Evolutionary conservation across 306 rosid species (phyloP), one percentile per base, ranked within the genome.

Genomic region (Castanea mollissima): DNA sequence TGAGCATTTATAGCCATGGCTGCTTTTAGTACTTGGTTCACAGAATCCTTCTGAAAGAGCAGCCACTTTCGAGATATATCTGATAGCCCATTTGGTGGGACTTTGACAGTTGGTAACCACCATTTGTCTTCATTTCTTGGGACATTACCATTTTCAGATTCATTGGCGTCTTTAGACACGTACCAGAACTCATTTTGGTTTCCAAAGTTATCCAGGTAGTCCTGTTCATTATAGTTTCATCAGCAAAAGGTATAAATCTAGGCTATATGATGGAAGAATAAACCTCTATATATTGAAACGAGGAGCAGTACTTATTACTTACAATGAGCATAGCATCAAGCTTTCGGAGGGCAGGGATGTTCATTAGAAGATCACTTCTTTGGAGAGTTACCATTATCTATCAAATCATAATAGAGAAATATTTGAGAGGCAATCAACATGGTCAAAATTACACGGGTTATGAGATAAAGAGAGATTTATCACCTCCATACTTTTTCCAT

Each of bases 1-100:
- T 93, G 97, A 71, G 97, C 92, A 80, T 96, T 96, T n/a, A 96
- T 96, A 0, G 98, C 97, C 97, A 91, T 91, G 87, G 99, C 92
- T 81, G 97, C 99, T 85, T 93, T 96, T 5, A 93, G 88, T 19
- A 91, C 92, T 88, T 91, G 98, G 82, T 85, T 89, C 59, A 88
- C 90, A 49, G 88, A 84, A 5, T 96, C 98, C 84, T 89, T 93
- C 81, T 89, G 92, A 74, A 38, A 79, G 20, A 76, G 85, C 81
- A 96, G 56, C 92, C 94, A 91, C 88, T 85, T 96, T 64, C 82
- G 74, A 57, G 89, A 85, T 44, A n/a, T 79, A 2, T 89, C 94
- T 44, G 97, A 93, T 29, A 93, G 64, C n/a, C 98, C 98, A 25
- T 85, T 79, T 13, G 87, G 84, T 3, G 94, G 86, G 71, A 93